Evolutionary conservation across 805 yeast species (phyloP).

Genomic region (Saccharomycopsis vini): DNA sequence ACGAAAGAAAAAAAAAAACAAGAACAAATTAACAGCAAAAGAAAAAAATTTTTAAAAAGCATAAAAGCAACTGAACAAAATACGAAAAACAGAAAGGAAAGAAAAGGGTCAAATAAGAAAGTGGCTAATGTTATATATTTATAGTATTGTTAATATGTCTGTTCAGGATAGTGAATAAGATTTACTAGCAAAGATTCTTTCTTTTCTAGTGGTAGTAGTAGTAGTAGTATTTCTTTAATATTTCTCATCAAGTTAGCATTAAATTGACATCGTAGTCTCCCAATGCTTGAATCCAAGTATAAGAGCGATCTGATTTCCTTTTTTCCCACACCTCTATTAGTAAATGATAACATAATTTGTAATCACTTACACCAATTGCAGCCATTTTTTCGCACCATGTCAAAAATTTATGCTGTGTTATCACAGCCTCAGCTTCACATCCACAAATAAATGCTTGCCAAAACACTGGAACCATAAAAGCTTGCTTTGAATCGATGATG

Average conservation of each 20-base stretch:
- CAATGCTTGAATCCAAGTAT: slow-evolving; percentile 15
- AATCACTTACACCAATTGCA: slow-evolving; percentile 25
- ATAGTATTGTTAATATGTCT: too few relatives aligned
- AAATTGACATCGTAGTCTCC: slow-evolving; percentile 15
- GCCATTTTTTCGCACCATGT: slow-evolving; percentile 37
- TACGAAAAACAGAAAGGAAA: too few relatives aligned
- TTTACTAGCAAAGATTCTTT: too few relatives aligned
- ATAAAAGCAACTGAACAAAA: too few relatives aligned
- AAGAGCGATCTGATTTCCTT: slow-evolving; percentile 1
- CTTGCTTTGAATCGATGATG: slow-evolving; percentile 39
- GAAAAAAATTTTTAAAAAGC: too few relatives aligned
- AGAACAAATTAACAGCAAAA: too few relatives aligned
- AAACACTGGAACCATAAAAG: slow-evolving; percentile 63
- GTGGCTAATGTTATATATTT: too few relatives aligned
- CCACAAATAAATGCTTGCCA: slow-evolving; percentile 92
- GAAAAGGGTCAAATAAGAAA: too few relatives aligned
- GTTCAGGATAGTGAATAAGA: too few relatives aligned
- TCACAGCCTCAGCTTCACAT: slow-evolving; percentile 51
- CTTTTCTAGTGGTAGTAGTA: too few relatives aligned
- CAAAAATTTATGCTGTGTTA: slow-evolving; percentile 58
- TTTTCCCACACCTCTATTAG: slow-evolving; percentile 14
- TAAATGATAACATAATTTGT: neutral
- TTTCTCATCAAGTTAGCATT: slow-evolving; percentile 7
- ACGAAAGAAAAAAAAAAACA: too few relatives aligned
- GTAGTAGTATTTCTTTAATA: neutral